These are phyloP conservation scores for Gypsophila paniculata DNA, from an alignment of 179 eudicot species.

Conservation along the genomic window DNA sequence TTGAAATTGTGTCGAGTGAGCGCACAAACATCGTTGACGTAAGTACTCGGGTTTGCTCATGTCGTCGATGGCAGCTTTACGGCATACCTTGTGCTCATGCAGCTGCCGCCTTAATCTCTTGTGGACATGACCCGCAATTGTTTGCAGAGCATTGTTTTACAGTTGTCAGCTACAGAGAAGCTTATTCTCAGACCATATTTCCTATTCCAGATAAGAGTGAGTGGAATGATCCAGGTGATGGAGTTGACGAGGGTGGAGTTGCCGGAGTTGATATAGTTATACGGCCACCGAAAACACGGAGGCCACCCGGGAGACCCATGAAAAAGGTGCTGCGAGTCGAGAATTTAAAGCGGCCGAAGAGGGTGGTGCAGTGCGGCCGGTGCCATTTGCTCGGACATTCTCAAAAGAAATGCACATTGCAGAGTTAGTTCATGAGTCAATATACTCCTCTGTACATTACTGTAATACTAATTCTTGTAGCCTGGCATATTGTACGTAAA, in stretches of 20 bases:
- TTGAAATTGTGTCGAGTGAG: constrained; percentile 79
- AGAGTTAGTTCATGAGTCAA: constrained; percentile 18
- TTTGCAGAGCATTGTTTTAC: constrained; percentile 83
- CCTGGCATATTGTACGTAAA: neutral
- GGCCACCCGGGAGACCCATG: constrained; percentile 97
- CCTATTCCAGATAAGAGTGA: constrained; percentile 69
- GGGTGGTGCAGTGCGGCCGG: constrained; percentile 92
- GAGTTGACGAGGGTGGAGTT: constrained; percentile 47
- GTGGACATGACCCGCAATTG: constrained; percentile 76
- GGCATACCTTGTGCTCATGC: constrained; percentile 86
- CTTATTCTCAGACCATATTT: constrained; percentile 68
- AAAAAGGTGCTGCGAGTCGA: constrained; percentile 90
- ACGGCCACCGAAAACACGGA: constrained; percentile 79
- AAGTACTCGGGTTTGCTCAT: constrained; percentile 54
- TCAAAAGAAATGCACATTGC: constrained; percentile 91
- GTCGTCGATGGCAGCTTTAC: constrained; percentile 77
- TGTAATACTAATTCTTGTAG: neutral
- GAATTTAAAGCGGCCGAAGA: constrained; percentile 79
- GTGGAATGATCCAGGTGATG: constrained; percentile 60
- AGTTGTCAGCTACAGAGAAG: constrained; percentile 60
- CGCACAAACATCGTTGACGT: constrained; percentile 74
- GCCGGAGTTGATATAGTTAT: constrained; percentile 50
- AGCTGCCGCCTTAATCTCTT: constrained; percentile 75
- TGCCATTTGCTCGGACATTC: constrained; percentile 96
- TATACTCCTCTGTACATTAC: constrained; percentile 13